Conservation (phyloP, 1,284 basidiomycete genomes). For the Trametes sp. region DNA sequence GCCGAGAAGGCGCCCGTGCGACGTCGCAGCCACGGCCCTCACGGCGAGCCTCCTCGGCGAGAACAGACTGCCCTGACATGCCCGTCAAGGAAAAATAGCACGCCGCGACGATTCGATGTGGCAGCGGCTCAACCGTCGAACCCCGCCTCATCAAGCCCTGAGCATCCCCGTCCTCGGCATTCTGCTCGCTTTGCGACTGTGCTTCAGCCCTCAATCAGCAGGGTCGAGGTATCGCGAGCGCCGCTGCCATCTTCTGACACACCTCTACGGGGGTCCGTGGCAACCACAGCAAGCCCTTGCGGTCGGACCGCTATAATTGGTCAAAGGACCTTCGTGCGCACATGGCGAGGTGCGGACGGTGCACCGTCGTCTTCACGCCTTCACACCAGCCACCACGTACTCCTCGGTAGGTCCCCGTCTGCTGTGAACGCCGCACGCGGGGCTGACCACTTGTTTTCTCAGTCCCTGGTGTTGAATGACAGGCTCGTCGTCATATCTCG, state of each 20-base stretch:
- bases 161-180: no score
- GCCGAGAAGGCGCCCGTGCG: constrained; percentile 1
- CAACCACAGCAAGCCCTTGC: constrained; percentile 3
- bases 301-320: constrained; percentile 1
- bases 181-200: not conserved
- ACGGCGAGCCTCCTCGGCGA: not conserved
- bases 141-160: not conserved
- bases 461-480: not conserved
- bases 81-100: not conserved
- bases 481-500: not conserved
- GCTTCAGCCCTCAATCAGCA: not conserved
- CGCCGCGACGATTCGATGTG: not conserved
- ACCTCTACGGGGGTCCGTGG: constrained; percentile 1
- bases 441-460: constrained; percentile 4
- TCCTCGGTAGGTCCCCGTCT: not conserved
- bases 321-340: not conserved
- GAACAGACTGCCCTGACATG: not conserved
- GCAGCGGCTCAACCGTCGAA: not conserved
- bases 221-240: constrained; percentile 3
- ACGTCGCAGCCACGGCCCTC: not conserved
- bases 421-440: constrained; percentile 6
- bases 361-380: not conserved
- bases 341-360: not conserved
- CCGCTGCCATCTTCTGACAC: not conserved
- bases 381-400: not conserved